Conservation (phyloP, 2,329 filamentous ascomycete genomes). For the Fulvia fulva region DNA sequence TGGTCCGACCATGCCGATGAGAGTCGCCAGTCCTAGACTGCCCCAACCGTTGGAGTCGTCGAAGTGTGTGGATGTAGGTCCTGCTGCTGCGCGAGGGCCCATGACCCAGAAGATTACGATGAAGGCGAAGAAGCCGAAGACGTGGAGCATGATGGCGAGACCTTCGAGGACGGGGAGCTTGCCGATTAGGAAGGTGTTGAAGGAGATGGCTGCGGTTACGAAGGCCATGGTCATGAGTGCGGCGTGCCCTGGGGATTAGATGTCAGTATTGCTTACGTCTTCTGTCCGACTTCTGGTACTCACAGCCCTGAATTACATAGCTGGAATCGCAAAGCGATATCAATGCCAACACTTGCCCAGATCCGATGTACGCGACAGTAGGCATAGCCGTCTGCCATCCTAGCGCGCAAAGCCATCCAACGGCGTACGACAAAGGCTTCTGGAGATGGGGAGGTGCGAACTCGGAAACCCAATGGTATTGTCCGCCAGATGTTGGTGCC, state of each 20-base stretch:
- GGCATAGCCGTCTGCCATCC: slow-evolving; percentile 41
- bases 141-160: slow-evolving; percentile 26
- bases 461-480: slow-evolving; percentile 35
- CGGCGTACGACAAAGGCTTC: slow-evolving; percentile 42
- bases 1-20: slow-evolving; percentile 29
- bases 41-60: slow-evolving; percentile 29
- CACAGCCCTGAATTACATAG: slow-evolving; percentile 40
- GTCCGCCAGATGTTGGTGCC: slow-evolving; percentile 36
- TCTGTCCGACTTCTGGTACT: neutral
- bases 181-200: slow-evolving; percentile 29
- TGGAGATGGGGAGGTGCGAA: slow-evolving; percentile 40
- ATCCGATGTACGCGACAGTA: slow-evolving; percentile 42
- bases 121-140: slow-evolving; percentile 32
- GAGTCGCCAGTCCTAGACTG: slow-evolving; percentile 32
- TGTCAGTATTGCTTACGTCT: neutral
- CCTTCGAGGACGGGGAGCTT: slow-evolving; percentile 29
- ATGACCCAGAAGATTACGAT: slow-evolving; percentile 32
- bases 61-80: slow-evolving; percentile 16
- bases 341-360: slow-evolving; percentile 43
- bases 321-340: slow-evolving; percentile 42
- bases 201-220: slow-evolving; percentile 18
- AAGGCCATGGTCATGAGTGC: slow-evolving; percentile 38
- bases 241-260: slow-evolving; percentile 37
- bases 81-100: slow-evolving; percentile 27
- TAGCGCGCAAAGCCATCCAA: slow-evolving; percentile 40